A percentile compares a stretch with the other conserved stretches of the same genome.
These are phyloP conservation scores for Trifolium pratense DNA, from an alignment of 306 rosid genomes.

Conservation along the genomic window DNA sequence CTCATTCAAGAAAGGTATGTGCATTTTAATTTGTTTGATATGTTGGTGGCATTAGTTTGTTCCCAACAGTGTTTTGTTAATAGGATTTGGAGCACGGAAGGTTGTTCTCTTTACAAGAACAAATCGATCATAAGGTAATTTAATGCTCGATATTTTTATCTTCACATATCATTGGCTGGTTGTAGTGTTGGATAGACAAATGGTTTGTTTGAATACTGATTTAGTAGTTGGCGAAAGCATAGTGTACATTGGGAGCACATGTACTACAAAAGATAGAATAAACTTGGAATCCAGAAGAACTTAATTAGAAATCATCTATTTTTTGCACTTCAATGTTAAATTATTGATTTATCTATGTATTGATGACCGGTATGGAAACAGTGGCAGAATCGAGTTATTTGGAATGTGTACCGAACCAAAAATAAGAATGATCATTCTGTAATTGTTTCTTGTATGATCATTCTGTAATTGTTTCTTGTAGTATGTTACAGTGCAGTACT, in stretches of 20 bases:
- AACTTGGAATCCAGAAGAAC: constrained; percentile 4
- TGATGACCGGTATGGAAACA: constrained; percentile 25
- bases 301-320: constrained; percentile 2
- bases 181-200: background rate
- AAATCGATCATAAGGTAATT: constrained; percentile 81
- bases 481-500: constrained; percentile 2
- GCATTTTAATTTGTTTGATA: constrained; percentile 36
- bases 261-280: background rate
- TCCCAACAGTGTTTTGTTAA: constrained; percentile 37
- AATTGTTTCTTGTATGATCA: constrained; percentile 22
- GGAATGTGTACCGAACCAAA: constrained; percentile 20
- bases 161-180: constrained; percentile 22
- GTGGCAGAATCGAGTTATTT: constrained; percentile 4
- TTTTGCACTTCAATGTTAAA: constrained; percentile 22
- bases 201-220: constrained; percentile 28
- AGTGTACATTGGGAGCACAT: background rate
- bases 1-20: constrained; percentile 72
- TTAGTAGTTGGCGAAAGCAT: constrained; percentile 30
- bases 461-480: constrained; percentile 21
- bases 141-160: constrained; percentile 26
- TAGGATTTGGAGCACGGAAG: constrained; percentile 84
- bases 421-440: constrained; percentile 21
- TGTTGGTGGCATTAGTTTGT: background rate
- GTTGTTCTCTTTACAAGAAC: constrained; percentile 86
- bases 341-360: constrained; percentile 32